Percentiles rank a stretch among this genome's conserved stretches.
These are phyloP conservation scores for Penicillium sp. DNA, from an alignment of 2,329 filamentous ascomycete genomes.

Conservation along the genomic window DNA sequence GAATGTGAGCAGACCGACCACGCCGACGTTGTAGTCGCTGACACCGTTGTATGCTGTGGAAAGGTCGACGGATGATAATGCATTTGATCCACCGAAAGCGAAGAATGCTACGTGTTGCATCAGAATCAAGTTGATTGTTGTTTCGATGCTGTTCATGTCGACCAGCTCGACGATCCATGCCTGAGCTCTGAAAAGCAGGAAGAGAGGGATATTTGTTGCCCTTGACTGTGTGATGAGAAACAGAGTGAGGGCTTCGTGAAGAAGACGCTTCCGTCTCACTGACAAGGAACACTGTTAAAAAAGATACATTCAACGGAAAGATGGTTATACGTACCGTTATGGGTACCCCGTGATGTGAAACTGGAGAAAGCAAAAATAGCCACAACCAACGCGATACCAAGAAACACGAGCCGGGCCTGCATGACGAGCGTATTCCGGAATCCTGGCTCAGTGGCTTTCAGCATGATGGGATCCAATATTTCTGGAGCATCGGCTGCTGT, in stretches of 20 bases:
- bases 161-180: conserved; percentile 50
- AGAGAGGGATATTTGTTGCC: conserved; percentile 78
- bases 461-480: conserved; percentile 50
- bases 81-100: conserved; percentile 83
- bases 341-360: conserved; percentile 4
- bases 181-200: conserved; percentile 68
- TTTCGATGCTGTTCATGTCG: conserved; percentile 47
- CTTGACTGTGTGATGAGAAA: conserved; percentile 85
- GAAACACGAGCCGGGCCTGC: conserved; percentile 51
- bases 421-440: conserved; percentile 44
- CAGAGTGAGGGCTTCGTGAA: conserved; percentile 68
- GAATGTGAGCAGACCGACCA: conserved; percentile 81
- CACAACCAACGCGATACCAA: conserved; percentile 38
- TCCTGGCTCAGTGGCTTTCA: conserved; percentile 32
- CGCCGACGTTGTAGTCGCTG: conserved; percentile 70
- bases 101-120: conserved; percentile 84
- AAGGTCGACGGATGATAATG: conserved; percentile 91
- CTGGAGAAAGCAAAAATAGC: conserved; percentile 21
- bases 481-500: conserved; percentile 85
- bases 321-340: not conserved
- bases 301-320: not conserved
- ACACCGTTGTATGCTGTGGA: conserved; percentile 95
- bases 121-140: conserved; percentile 68
- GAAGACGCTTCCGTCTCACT: conserved; percentile 20
- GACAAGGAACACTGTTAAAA: not conserved